Base-by-base conservation (phyloP, 768 basidiomycete species). In the Lanmaoa pseudosensibilis region DNA sequence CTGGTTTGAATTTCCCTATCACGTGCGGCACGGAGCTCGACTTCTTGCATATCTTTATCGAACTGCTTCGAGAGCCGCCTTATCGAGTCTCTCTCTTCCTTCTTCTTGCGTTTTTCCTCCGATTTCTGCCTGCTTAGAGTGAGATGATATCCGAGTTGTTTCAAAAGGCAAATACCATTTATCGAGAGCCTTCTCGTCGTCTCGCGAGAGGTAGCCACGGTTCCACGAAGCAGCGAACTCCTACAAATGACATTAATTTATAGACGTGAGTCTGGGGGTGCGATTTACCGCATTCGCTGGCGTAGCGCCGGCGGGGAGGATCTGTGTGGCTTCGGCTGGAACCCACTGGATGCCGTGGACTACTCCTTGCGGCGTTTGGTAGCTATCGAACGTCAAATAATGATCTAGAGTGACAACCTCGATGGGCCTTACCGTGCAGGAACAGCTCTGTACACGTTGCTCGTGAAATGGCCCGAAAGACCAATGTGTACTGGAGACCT, bases 291-390 rank as follows among this genome's bases (percentile, higher is more conserved):
- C 67, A 62, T 72, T 80, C 5, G 86, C 87, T 10, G 84, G 84
- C 51, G 77, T 80, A 27, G 85, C 84, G 5, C 84, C 86, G 12
- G 72, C 48, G 39, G 88, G 89, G 46, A 84, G 61, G 44, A 85
- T 78, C 41, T 79, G 74, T 0, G 85, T 86, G 1, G 85, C 78
- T 62, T 91, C 89, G n/a, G 81, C 83, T 19, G 88, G 87, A 27
- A 90, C 75, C 72, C 80, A 82, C 55, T 82, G 81, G 50, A 82
- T 82, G 15, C 90, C 90, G 54, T 73, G 79, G 33, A 91, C 83
- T 27, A 88, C 60, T 8, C 88, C 89, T 62, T 77, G 79, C 11
- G 84, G 73, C 1, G 88, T 90, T 63, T 86, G 83, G 73, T 92
- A 92, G 65, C 90, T 91, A 58, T 37, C 43, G 58, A 44, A 45